Conservation (phyloP, 169 alveolate genomes). For the Cryptosporidium meleagridis region DNA sequence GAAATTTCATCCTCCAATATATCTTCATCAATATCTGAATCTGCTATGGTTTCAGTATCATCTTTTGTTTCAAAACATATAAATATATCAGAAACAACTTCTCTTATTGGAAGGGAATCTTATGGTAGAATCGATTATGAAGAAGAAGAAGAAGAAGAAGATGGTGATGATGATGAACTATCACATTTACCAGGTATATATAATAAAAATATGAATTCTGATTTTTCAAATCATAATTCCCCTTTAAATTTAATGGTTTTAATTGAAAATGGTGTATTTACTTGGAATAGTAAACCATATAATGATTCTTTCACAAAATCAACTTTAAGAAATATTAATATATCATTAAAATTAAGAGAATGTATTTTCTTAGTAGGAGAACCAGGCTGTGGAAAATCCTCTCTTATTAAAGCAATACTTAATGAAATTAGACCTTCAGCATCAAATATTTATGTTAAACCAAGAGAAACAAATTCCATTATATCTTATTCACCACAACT, state of each 20-base stretch:
- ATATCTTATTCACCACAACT: conserved; percentile 84
- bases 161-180: not conserved
- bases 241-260: not conserved
- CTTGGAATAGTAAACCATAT: conserved; percentile 20
- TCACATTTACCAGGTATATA: not conserved
- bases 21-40: not conserved
- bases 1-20: not conserved
- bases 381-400: conserved; percentile 89
- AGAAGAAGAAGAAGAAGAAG: not conserved
- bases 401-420: conserved; percentile 82
- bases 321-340: conserved; percentile 29
- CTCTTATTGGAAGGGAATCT: not conserved
- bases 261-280: conserved; percentile 28
- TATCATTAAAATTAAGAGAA: conserved; percentile 17
- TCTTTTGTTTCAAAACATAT: not conserved
- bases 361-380: conserved; percentile 66
- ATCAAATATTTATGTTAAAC: conserved; percentile 75
- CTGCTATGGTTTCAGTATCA: not conserved
- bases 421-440: conserved; percentile 76
- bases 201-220: not conserved
- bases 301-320: conserved; percentile 5
- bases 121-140: not conserved
- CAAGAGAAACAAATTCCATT: conserved; percentile 73
- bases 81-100: not conserved
- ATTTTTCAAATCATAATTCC: not conserved